phyloP scores from a whole-genome alignment of 345 rosid genomes.

The Citrus trifoliata region DNA sequence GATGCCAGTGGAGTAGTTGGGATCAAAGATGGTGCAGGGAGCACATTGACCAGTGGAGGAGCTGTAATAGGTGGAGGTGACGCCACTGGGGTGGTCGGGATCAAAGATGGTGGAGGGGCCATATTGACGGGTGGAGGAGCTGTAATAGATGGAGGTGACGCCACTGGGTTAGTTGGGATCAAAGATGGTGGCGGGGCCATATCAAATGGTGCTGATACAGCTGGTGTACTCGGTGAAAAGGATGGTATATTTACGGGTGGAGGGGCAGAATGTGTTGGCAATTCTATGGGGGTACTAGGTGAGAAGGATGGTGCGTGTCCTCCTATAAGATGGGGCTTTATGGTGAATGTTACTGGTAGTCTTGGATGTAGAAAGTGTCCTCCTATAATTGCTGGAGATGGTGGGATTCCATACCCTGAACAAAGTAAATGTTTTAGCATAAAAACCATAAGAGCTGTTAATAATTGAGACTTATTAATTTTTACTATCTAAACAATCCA shows the following conservation, averaged over 20 bases:
- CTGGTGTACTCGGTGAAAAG: constrained; percentile 21
- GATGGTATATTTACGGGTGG: constrained; percentile 34
- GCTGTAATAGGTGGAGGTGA: background rate
- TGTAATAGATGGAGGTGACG: constrained; percentile 22
- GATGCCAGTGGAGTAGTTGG: background rate
- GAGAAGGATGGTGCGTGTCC: constrained; percentile 36
- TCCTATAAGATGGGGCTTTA: constrained; percentile 30
- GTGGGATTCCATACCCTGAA: constrained; percentile 27
- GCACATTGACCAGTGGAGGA: constrained; percentile 1
- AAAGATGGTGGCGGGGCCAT: background rate
- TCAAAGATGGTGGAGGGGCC: constrained; percentile 14
- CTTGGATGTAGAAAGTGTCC: constrained; percentile 25
- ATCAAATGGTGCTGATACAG: constrained; percentile 10
- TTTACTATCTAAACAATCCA: background rate
- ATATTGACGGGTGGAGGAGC: constrained; percentile 37
- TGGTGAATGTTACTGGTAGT: constrained; percentile 40
- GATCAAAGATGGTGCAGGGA: background rate
- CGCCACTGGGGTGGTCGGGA: constrained; percentile 19
- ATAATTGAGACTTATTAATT: background rate
- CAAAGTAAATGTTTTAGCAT: background rate
- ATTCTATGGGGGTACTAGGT: constrained; percentile 33
- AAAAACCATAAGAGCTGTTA: background rate
- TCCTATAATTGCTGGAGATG: constrained; percentile 20
- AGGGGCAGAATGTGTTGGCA: constrained; percentile 35
- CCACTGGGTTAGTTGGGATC: constrained; percentile 9